Base-by-base conservation (phyloP, 257 asterid genomes). In the Ehretia macrophylla region DNA sequence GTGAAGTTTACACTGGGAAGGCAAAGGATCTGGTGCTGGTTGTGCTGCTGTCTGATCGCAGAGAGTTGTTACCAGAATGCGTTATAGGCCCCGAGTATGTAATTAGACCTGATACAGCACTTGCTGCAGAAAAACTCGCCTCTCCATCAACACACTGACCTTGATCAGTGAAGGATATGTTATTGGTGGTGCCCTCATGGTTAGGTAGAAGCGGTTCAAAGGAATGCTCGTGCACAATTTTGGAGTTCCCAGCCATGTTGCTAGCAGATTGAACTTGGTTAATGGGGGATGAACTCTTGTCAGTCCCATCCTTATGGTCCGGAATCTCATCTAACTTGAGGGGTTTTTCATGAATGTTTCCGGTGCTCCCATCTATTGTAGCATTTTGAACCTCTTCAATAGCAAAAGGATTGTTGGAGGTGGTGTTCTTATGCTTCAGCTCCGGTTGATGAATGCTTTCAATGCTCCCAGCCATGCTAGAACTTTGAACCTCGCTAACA, bases 31-130 rank as follows among this genome's bases (percentile, higher is more conserved):
- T 79, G 22, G 80, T 65, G 22, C 97, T 93, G 54, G 97, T 77
- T 13, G 97, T 73, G 74, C 99, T 93, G 79, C 88, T 83, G 52
- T 89, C 97, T 0, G 99, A 93, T 51, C 97, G 87, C 69, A 78
- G 79, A 61, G 99, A 93, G 46, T 74, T 48, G 81, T 86, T 93
- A 16, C 96, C 96, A 0, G 97, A 83, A 65, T 47, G 57, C 5
- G 92, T 67, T 37, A 85, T 72, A 14, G 87, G 91, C 57, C 93
- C 97, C 0, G 99, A 84, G 69, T 68, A 79, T 47, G 85, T 69
- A 22, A 81, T 68, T 40, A 73, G 73, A 66, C 83, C 83, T 37
- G 79, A 61, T 8, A 53, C 20, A 58, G 74, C 73, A 51, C 80
- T 79, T 9, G 72, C 74, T 35, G 81, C 76, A 18, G 97, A 78